These are phyloP conservation scores for Alternaria tenuissima DNA, from an alignment of 2,329 filamentous ascomycete genomes.

Conservation along the genomic window DNA sequence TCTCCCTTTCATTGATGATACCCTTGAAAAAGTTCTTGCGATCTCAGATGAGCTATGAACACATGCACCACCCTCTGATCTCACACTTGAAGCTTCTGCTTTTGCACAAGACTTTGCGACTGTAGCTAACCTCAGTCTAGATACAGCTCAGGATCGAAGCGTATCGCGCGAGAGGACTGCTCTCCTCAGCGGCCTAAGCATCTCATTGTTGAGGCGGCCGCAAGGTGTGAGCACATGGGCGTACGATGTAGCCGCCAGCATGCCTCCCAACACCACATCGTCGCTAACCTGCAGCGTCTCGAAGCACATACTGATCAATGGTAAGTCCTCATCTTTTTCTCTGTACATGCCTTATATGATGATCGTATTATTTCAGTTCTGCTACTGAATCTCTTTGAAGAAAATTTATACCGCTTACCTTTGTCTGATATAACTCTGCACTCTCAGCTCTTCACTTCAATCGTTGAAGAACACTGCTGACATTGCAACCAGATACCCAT, in stretches of 20 bases:
- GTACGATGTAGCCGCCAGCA: background rate
- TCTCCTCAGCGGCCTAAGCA: background rate
- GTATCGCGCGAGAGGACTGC: background rate
- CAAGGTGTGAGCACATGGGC: background rate
- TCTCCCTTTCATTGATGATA: slow-evolving; percentile 58
- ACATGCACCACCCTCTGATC: slow-evolving; percentile 70
- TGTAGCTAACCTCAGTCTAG: slow-evolving; percentile 31
- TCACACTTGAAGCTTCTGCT: slow-evolving; percentile 15
- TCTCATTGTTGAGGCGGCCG: background rate
- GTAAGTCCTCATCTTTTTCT: slow-evolving; percentile 24
- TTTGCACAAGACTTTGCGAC: slow-evolving; percentile 18
- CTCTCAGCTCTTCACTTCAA: slow-evolving; percentile 1
- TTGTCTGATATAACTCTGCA: slow-evolving; percentile 54
- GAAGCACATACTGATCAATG: background rate
- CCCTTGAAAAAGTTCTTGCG: slow-evolving; percentile 63
- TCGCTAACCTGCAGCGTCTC: background rate
- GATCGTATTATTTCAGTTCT: slow-evolving; percentile 65
- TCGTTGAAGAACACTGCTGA: slow-evolving; percentile 24
- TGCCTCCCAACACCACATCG: background rate
- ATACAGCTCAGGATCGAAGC: background rate
- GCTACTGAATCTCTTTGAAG: slow-evolving; percentile 68
- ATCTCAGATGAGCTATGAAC: slow-evolving; percentile 64
- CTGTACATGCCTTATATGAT: slow-evolving; percentile 39
- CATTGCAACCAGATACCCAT: slow-evolving; percentile 11
- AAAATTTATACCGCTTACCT: slow-evolving; percentile 67